Evolutionary conservation across 176 grass and related monocot species (phyloP).

Genomic region (Carex pumila): DNA sequence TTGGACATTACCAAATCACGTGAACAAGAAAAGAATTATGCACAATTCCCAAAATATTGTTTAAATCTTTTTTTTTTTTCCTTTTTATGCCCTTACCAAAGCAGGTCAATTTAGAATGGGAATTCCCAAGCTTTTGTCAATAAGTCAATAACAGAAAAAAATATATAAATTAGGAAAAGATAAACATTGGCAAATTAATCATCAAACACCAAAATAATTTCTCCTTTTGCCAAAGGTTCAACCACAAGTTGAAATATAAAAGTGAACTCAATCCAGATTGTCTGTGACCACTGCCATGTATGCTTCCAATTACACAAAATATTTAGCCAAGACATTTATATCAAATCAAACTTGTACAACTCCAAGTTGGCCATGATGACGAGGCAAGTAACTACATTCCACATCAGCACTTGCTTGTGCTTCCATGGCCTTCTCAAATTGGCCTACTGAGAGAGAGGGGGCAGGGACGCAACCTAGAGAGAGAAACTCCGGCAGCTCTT

Average conservation of each 20-base stretch:
- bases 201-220: not conserved
- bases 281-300: not conserved
- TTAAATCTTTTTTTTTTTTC: not conserved
- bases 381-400: not conserved
- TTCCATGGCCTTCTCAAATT: conserved; percentile 76
- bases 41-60: not conserved
- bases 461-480: conserved; percentile 54
- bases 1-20: not conserved
- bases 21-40: not conserved
- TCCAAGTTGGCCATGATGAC: conserved; percentile 10
- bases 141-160: not conserved
- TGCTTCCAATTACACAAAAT: not conserved
- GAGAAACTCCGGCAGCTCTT: conserved; percentile 36
- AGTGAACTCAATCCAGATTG: not conserved
- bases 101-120: not conserved
- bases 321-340: not conserved
- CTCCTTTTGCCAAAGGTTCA: not conserved
- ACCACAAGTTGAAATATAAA: conserved; percentile 5
- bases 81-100: not conserved
- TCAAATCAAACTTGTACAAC: conserved; percentile 24
- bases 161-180: not conserved
- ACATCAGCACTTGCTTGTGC: conserved; percentile 20
- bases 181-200: not conserved
- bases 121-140: not conserved
- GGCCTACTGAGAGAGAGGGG: conserved; percentile 57